A percentile compares a stretch with the other conserved stretches of the same genome.
Evolutionary conservation across 805 yeast species (phyloP).

Genomic region (Candida nonsorbophila): DNA sequence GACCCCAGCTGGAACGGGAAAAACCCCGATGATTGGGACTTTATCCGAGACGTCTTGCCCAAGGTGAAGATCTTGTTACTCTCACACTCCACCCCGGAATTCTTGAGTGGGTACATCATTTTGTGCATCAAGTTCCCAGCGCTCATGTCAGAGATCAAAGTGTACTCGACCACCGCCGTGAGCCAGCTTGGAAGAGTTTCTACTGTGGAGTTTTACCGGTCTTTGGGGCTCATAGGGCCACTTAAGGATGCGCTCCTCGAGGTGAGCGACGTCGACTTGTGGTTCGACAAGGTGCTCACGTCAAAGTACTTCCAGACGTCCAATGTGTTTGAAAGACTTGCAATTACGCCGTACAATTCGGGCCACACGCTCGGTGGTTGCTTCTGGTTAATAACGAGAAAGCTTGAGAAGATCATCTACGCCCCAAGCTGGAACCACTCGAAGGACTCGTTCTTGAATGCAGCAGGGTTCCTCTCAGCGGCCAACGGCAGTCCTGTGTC

Average conservation of each 20-base stretch:
- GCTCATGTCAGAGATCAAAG: conserved; percentile 58
- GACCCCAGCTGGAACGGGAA: conserved; percentile 76
- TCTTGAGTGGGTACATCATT: conserved; percentile 72
- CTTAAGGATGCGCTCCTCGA: conserved; percentile 52
- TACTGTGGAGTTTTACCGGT: conserved; percentile 76
- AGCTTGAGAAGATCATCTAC: conserved; percentile 75
- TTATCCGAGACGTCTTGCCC: conserved; percentile 27
- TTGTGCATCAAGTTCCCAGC: conserved; percentile 54
- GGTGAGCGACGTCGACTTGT: conserved; percentile 68
- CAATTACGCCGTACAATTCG: conserved; percentile 78
- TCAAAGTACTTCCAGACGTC: conserved; percentile 79
- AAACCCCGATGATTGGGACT: conserved; percentile 23
- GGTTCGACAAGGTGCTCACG: conserved; percentile 65
- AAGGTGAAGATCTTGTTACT: conserved; percentile 64
- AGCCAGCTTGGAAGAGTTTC: conserved; percentile 80
- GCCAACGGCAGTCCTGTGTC: conserved; percentile 57
- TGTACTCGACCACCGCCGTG: conserved; percentile 87
- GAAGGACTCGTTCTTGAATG: conserved; percentile 71
- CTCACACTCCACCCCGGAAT: conserved; percentile 83
- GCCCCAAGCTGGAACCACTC: conserved; percentile 96
- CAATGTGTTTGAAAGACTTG: conserved; percentile 53
- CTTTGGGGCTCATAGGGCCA: conserved; percentile 74
- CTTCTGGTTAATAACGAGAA: conserved; percentile 72
- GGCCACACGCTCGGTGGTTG: conserved; percentile 95
- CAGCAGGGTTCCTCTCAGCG: conserved; percentile 23